Percentiles rank a stretch among this genome's conserved stretches.
Conservation (phyloP, 306 rosid genomes). For the Quercus berberidifolia region DNA sequence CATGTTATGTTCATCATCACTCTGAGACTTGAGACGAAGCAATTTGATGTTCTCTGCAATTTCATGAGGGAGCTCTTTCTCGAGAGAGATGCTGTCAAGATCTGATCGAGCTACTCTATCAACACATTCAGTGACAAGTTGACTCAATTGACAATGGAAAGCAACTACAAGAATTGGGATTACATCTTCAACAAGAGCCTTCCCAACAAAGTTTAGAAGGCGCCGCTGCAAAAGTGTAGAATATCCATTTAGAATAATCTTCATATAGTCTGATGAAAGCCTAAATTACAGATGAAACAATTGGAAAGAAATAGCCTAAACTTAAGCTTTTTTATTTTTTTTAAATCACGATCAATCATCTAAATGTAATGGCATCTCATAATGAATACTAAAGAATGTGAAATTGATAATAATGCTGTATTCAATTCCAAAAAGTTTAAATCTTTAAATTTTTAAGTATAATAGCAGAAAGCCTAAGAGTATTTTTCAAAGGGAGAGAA, state of each 20-base stretch:
- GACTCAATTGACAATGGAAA: conserved; percentile 55
- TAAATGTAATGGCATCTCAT: neutral
- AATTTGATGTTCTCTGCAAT: conserved; percentile 44
- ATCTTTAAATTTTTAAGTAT: neutral
- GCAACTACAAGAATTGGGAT: conserved; percentile 71
- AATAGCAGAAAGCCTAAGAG: neutral
- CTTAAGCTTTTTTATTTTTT: neutral
- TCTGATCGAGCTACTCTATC: conserved; percentile 68
- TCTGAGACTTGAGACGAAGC: conserved; percentile 29
- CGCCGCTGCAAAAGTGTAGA: conserved; percentile 56
- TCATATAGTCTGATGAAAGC: neutral
- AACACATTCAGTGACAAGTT: conserved; percentile 56
- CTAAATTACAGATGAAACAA: neutral
- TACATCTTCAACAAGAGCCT: conserved; percentile 83
- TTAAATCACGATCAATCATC: neutral
- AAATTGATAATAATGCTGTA: neutral
- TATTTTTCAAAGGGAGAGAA: no score
- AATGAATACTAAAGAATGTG: neutral
- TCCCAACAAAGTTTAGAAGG: conserved; percentile 73
- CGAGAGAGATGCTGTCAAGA: conserved; percentile 56
- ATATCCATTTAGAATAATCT: conserved; percentile 7
- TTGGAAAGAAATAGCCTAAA: neutral
- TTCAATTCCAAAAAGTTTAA: neutral
- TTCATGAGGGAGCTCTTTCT: conserved; percentile 71
- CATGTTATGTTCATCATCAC: conserved; percentile 26